Evolutionary conservation across 202 grass and related monocot genomes (phyloP), one percentile per base, ranked within the genome.

Genomic region (Setaria italica): DNA sequence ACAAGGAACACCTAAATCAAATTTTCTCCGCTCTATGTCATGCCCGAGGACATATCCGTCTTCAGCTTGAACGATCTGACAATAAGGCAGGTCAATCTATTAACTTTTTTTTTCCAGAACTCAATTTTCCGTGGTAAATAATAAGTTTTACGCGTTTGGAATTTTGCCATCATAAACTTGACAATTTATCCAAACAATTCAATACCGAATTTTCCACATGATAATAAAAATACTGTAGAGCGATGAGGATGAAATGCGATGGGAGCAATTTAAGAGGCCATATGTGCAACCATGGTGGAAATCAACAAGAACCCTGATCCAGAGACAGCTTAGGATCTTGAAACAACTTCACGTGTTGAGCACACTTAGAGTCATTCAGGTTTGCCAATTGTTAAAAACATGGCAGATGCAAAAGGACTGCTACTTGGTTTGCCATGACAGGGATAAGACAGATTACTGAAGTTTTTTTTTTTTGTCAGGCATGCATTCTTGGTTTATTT

Each of bases 401-500:
- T 34, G 11, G 11, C 2, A 65, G 11, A 16, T 75, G 41, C 19
- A 81, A 39, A 81, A 80, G 29, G 73, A 49, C 0, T 1, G 0
- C 4, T 73, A 34, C 42, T 21, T 50, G 56, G 17, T 82, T 62
- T 62, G 32, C 21, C 67, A 62, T 83, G 15, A 50, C 72, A 50
- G 11, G 33, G 41, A 14, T 33, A 54, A 42, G 30, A 12, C 20
- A 75, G 3, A 20, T 64, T 64, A 83, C 55, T 60, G 5, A 56
- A 10, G 6, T 60, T 41, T 4, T 11, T 41, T 4, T 11, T 0
- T n/a, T 48, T 6, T 69, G 59, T 17, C 49, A 85, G 73, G 62
- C 73, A 78, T 85, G 73, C 83, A 85, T 85, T 66, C 73, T 85
- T 56, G 73, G 83, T 33, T 35, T 85, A 55, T 85, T 85, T 69